phyloP scores from a whole-genome alignment of 1,284 basidiomycete genomes.

The Ustilago crameri region DNA sequence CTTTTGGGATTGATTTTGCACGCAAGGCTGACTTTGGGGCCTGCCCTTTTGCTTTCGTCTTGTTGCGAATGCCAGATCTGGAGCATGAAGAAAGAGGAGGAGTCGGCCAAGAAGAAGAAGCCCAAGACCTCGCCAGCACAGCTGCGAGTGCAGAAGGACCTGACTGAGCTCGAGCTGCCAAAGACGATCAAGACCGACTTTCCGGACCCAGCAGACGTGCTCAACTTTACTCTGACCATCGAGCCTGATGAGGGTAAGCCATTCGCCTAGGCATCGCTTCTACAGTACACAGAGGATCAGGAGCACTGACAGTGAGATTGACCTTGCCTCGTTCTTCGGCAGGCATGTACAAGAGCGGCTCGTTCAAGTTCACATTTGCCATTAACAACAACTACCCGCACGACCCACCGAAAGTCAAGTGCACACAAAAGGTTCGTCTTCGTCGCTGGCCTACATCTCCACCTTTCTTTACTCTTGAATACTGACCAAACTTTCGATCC shows the following conservation, averaged over 20 bases:
- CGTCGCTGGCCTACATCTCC: background rate
- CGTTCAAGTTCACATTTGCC: conserved; percentile 90
- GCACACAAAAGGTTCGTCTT: conserved; percentile 83
- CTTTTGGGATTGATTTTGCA: background rate
- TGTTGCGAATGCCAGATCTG: conserved; percentile 48
- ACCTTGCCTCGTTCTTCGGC: background rate
- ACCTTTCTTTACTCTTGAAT: background rate
- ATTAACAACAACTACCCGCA: conserved; percentile 99
- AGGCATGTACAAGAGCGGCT: conserved; percentile 98
- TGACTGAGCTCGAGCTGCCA: conserved; percentile 96
- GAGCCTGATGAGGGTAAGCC: conserved; percentile 92
- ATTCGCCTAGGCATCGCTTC: background rate
- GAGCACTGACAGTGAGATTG: too few relatives aligned
- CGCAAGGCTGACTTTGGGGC: background rate
- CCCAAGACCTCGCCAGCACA: conserved; percentile 93
- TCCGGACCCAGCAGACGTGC: conserved; percentile 87
- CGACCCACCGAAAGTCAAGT: conserved; percentile 98
- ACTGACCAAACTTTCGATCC: too few relatives aligned
- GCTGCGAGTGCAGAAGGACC: conserved; percentile 97
- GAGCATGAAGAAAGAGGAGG: conserved; percentile 67
- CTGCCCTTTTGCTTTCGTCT: background rate
- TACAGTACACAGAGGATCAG: too few relatives aligned
- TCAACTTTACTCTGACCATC: conserved; percentile 95
- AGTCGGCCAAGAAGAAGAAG: conserved; percentile 62
- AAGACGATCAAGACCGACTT: conserved; percentile 95